Percentiles rank a stretch among this genome's conserved stretches.
phyloP scores from a whole-genome alignment of 768 basidiomycete species.

The Tylopilus vinaceipallidus region DNA sequence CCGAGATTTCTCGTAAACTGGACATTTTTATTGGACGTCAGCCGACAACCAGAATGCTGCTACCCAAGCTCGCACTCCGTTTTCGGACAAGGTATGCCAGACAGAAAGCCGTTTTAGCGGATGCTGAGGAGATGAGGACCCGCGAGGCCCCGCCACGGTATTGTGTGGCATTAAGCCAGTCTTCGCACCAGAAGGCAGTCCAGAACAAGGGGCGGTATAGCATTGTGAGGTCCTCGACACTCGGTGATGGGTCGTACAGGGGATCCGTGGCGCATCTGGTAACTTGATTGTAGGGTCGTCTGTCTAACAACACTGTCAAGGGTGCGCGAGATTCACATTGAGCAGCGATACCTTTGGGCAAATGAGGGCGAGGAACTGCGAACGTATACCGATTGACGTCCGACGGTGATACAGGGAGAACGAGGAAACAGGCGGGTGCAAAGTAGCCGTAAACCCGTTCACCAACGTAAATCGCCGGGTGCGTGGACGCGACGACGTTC shows the following conservation, averaged over 20 bases:
- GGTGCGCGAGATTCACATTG: neutral
- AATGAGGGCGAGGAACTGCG: constrained; percentile 57
- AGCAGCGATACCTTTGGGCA: constrained; percentile 48
- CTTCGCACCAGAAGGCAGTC: constrained; percentile 76
- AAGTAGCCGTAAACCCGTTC: constrained; percentile 65
- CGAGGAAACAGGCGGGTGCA: constrained; percentile 55
- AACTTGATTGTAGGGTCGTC: constrained; percentile 68
- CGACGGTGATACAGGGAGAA: constrained; percentile 48
- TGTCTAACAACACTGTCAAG: constrained; percentile 39
- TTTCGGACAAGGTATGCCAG: constrained; percentile 59
- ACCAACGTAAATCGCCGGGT: constrained; percentile 46
- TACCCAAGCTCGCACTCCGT: constrained; percentile 28
- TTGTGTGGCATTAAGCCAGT: constrained; percentile 53
- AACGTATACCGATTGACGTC: constrained; percentile 55
- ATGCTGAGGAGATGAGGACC: constrained; percentile 66
- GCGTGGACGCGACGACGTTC: constrained; percentile 49
- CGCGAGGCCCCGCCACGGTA: constrained; percentile 48
- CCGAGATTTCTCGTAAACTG: constrained; percentile 52
- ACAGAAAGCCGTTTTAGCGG: constrained; percentile 71
- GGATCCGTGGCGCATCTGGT: constrained; percentile 56
- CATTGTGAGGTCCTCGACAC: constrained; percentile 63
- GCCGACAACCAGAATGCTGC: constrained; percentile 43
- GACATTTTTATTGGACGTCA: constrained; percentile 57
- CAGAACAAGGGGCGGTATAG: constrained; percentile 72
- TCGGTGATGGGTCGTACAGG: constrained; percentile 47